Evolutionary conservation across 208 protist species (phyloP), one percentile per base, ranked within the genome.

Genomic region (Acanthamoeba triangularis): DNA sequence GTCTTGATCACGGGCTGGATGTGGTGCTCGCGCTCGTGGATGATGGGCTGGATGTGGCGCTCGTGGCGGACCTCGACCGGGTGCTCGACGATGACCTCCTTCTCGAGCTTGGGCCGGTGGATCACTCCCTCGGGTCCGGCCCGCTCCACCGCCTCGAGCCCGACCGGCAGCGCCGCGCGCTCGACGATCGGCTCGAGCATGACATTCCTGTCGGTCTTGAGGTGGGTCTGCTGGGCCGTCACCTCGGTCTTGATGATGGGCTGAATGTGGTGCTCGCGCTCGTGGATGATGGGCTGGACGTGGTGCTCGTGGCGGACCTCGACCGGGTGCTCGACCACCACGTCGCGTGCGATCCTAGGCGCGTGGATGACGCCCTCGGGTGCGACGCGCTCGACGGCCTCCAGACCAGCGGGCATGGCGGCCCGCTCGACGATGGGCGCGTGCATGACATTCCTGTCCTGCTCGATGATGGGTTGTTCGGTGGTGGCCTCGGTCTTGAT

Each of bases 1-100:
- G 74, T 82, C 74, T 82, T 82, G 37, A 82, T 7, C 37, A 82
- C 30, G 74, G 74, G 74, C 37, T 82, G 74, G 25, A 82, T 82
- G 74, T 82, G 74, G 74, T 82, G 74, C 74, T 82, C 74, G 41
- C 74, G 74, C 74, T 82, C 74, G 74, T 82, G 74, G 74, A 82
- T 82, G 35, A 82, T 49, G 20, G 74, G 74, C 74, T 82, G 74
- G 74, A 82, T 52, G 74, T 82, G 74, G 37, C 74, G 33, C 74
- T 82, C 74, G 30, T 82, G 74, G 37, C 52, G 52, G 37, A 82
- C 74, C 74, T 82, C 37, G 23, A 82, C 74, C 18, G 74, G 74
- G 37, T 82, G 74, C 74, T 82, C 74, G 74, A 82, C 37, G 74
- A 82, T 82, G 37, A 82, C 28, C 41, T 82, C 74, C 74, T 82